Base-by-base conservation (phyloP, 2,329 filamentous ascomycete species). In the Chalaropsis ovoidea region DNA sequence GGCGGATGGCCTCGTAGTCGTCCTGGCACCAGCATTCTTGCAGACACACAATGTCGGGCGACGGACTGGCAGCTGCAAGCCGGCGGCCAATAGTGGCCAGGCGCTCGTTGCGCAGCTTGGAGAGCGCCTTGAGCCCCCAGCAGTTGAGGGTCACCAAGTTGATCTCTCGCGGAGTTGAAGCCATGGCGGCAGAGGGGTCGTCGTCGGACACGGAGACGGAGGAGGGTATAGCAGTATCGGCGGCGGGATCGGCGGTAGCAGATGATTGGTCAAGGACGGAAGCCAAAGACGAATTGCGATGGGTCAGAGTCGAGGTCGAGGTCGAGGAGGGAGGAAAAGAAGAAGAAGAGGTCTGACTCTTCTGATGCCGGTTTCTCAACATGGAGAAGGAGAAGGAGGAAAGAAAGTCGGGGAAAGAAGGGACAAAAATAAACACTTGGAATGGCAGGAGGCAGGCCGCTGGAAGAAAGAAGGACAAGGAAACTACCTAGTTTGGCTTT, bases 1-100 rank as follows among this genome's bases (percentile, higher is more conserved):
- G 80, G 62, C 89, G 88, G 72, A 96, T 91, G 72, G 81, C 82
- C 68, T 83, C 79, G 78, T 92, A 95, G 78, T 96, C 90, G 70
- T 88, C 79, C 71, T 91, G 86, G 2, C 89, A 91, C 87, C 90
- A 99, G 78, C 90, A 95, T 79, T 97, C 93, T 76, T 97, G 93
- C 17, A 97, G 80, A n/a, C 88, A 90, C 68, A 96, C 90, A 71
- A 96, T 92, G 68, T 95, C 82, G 35, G 92, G 90, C 10, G 81
- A 74, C 0, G 89, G 89, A 66, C 84, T 79, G 64, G 82, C 80
- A 52, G 79, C 75, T 69, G 90, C 87, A 69, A 97, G 82, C 69
- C 88, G 88, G 69, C 82, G 85, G 64, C 90, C 93, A 72, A 97
- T 96, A 74, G 95, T 89, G 39, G 81, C 76, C 62, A 97, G 82